phyloP scores from a whole-genome alignment of 306 rosid genomes.

The Cucurbita moschata region DNA sequence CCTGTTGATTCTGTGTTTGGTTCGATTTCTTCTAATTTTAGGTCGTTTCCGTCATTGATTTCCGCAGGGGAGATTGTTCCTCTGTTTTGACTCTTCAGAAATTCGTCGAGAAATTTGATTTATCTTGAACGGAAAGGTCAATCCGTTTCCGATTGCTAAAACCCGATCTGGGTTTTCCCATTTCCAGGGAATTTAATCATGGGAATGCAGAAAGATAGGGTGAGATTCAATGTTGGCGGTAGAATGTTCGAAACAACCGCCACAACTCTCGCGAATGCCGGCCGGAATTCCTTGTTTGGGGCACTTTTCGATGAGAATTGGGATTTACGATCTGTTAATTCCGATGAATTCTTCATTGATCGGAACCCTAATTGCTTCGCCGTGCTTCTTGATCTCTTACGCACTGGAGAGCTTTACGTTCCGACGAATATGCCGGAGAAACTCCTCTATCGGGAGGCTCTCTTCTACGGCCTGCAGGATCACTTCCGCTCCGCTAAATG shows the following conservation, averaged over 20 bases:
- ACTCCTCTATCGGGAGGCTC: slow-evolving; percentile 72
- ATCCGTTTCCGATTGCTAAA: slow-evolving; percentile 6
- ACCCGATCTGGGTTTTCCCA: slow-evolving; percentile 23
- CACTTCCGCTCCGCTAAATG: slow-evolving; percentile 72
- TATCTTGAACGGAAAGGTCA: neutral
- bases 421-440: slow-evolving; percentile 50
- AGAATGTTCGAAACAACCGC: slow-evolving; percentile 73
- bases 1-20: neutral
- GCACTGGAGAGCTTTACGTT: slow-evolving; percentile 45
- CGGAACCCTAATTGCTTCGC: slow-evolving; percentile 82
- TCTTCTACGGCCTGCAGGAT: slow-evolving; percentile 55
- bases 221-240: slow-evolving; percentile 87
- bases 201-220: slow-evolving; percentile 53
- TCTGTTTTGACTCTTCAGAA: neutral
- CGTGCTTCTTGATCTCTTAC: slow-evolving; percentile 73
- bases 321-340: slow-evolving; percentile 24
- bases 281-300: slow-evolving; percentile 73
- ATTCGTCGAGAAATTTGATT: neutral
- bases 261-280: slow-evolving; percentile 86
- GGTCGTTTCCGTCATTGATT: neutral
- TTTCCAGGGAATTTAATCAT: slow-evolving; percentile 20
- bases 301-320: slow-evolving; percentile 78
- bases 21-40: neutral
- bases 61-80: slow-evolving; percentile 1
- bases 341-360: slow-evolving; percentile 57